Evolutionary conservation across 306 rosid species (phyloP).

Genomic region (Glycine latifolia): DNA sequence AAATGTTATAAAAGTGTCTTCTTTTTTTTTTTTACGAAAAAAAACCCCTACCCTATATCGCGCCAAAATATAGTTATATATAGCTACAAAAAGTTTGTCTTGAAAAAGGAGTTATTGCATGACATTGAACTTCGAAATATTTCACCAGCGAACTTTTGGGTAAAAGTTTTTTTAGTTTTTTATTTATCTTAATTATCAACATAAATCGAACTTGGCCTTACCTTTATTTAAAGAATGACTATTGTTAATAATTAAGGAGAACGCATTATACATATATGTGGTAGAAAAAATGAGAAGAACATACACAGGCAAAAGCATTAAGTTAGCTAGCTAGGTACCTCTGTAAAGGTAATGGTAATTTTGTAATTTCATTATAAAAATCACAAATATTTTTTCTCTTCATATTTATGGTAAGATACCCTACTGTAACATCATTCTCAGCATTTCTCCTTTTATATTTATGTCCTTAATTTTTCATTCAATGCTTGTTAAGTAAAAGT

Average conservation of each 20-base stretch:
- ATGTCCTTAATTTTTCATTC: background rate
- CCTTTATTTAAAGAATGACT: slow-evolving; percentile 1
- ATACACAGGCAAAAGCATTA: background rate
- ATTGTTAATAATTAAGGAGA: background rate
- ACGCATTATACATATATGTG: background rate
- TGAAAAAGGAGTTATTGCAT: background rate
- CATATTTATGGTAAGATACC: background rate
- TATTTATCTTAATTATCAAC: background rate
- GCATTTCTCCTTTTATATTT: background rate
- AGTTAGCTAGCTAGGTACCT: background rate
- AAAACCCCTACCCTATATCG: background rate
- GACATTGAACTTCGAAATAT: slow-evolving; percentile 21
- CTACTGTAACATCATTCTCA: background rate
- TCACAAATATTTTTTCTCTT: background rate
- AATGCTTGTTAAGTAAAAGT: background rate
- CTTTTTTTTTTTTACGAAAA: background rate
- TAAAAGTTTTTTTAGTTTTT: background rate
- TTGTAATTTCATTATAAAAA: background rate
- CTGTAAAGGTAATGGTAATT: background rate
- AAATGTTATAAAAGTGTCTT: slow-evolving; percentile 3
- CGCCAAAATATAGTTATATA: background rate
- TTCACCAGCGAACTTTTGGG: slow-evolving; percentile 14
- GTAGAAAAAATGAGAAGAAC: background rate
- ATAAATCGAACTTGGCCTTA: background rate
- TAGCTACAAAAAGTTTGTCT: slow-evolving; percentile 27